Percentiles rank a stretch among this genome's conserved stretches.
These are phyloP conservation scores for Favolaschia claudopus DNA, from an alignment of 768 basidiomycete species.

Conservation along the genomic window DNA sequence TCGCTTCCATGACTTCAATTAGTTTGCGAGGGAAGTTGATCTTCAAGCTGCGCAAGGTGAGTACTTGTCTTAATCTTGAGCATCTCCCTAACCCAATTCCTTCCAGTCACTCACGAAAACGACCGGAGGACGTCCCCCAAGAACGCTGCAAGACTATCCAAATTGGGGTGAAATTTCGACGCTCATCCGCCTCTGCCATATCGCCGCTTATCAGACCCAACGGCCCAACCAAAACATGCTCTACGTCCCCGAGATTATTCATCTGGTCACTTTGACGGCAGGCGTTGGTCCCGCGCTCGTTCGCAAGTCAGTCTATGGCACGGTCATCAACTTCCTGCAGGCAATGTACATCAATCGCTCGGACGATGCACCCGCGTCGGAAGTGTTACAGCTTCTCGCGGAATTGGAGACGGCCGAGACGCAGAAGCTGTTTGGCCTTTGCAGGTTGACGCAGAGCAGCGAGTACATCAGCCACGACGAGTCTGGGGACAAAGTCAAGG, in stretches of 20 bases:
- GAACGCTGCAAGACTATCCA: slow-evolving; percentile 69
- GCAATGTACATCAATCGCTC: slow-evolving; percentile 67
- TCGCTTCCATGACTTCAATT: slow-evolving; percentile 78
- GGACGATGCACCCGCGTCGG: slow-evolving; percentile 67
- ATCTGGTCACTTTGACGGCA: slow-evolving; percentile 80
- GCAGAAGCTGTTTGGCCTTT: slow-evolving; percentile 78
- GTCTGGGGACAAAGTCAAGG: slow-evolving; percentile 57
- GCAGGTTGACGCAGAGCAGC: slow-evolving; percentile 65
- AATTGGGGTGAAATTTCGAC: slow-evolving; percentile 87
- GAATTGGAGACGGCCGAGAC: slow-evolving; percentile 63
- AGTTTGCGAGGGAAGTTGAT: slow-evolving; percentile 81
- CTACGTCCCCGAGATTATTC: slow-evolving; percentile 83
- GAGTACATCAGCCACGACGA: slow-evolving; percentile 72
- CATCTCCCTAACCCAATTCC: slow-evolving; percentile 1
- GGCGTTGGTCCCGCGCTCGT: slow-evolving; percentile 77
- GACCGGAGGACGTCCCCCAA: slow-evolving; percentile 63
- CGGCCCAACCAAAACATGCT: slow-evolving; percentile 73
- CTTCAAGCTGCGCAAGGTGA: slow-evolving; percentile 79
- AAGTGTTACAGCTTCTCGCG: slow-evolving; percentile 68
- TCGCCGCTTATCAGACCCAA: slow-evolving; percentile 72
- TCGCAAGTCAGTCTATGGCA: slow-evolving; percentile 83
- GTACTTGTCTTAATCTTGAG: slow-evolving; percentile 20
- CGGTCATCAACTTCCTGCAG: slow-evolving; percentile 84
- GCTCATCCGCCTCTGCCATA: slow-evolving; percentile 75
- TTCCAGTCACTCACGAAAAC: slow-evolving; percentile 76